Evolutionary conservation across 805 yeast genomes (phyloP), one percentile per base, ranked within the genome.

Genomic region (Candida glaebosa): DNA sequence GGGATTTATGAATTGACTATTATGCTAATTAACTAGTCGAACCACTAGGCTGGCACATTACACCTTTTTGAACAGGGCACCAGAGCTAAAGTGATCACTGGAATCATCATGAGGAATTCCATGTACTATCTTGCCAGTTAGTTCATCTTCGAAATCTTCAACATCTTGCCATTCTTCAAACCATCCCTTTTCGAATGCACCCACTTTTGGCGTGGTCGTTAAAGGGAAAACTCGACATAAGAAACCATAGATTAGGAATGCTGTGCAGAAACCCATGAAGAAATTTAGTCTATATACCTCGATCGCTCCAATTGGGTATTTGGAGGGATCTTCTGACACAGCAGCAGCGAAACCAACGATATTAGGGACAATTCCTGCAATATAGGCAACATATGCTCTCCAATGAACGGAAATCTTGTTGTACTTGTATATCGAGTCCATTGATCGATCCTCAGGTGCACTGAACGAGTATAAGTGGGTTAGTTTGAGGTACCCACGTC

Each of bases 261-360:
- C 69, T 1, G 77, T 59, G 28, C 79, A 53, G 62, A 83, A 87
- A 1, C 96, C 96, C 44, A 83, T 74, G 50, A 88, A 81, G 69
- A 82, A 88, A 60, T 83, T 84, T 52, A 88, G 65, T 46, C 82
- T 67, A 67, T 85, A 88, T 35, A 88, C 78, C 43, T 78, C 71
- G 44, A 79, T 76, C 8, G 96, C 96, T 24, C 91, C 95, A 36
- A 68, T 65, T 20, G 96, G 95, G 31, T 28, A 28, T 16, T 28
- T 9, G 31, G 31, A 28, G 9, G 31, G 31, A 28, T 28, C 31
- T 5, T 9, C 16, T 5, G 31, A 28, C 12, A 87, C 95, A 7
- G 89, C 88, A 48, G 95, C 88, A 5, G 83, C 91, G 52, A 88
- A 88, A 1, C 96, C 96, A 16, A 84, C 84, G 55, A 88, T 82